A percentile compares a stretch with the other conserved stretches of the same genome.
Conservation (phyloP, 2,329 filamentous ascomycete genomes). For the Clathrospora elynae region DNA sequence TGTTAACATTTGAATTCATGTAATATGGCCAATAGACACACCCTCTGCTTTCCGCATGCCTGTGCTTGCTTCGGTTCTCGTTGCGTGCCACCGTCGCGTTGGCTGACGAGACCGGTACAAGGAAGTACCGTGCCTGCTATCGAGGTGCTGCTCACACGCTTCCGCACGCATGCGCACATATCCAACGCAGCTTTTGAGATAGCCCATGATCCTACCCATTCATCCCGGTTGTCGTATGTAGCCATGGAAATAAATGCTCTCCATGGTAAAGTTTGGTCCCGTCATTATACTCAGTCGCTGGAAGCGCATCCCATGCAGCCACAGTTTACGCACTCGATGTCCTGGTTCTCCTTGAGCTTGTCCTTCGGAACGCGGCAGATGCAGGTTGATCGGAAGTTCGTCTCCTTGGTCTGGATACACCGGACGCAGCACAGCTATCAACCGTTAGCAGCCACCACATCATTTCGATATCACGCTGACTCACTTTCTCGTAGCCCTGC, state of each 20-base stretch:
- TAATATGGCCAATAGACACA: constrained; percentile 26
- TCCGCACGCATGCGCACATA: neutral
- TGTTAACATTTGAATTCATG: constrained; percentile 30
- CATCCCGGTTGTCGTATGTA: no score
- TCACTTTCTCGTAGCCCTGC: constrained; percentile 94
- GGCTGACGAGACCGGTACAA: neutral
- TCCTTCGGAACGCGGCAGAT: constrained; percentile 93
- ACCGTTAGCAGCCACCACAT: no score
- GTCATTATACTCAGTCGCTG: constrained; percentile 75
- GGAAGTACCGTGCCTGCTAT: neutral
- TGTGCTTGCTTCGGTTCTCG: neutral
- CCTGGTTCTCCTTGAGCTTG: constrained; percentile 86
- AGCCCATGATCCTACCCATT: neutral
- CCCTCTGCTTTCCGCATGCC: constrained; percentile 14
- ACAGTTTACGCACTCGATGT: constrained; percentile 92
- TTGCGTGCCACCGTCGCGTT: neutral
- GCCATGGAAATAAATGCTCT: neutral
- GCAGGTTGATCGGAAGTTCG: constrained; percentile 96
- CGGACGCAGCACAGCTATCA: constrained; percentile 86
- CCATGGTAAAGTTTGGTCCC: no score
- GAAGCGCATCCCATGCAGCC: constrained; percentile 91
- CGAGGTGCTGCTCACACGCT: neutral
- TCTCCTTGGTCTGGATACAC: constrained; percentile 99
- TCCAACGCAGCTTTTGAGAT: neutral
- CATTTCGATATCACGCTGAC: no score